Base-by-base conservation (phyloP, 2,329 filamentous ascomycete species). In the Fusarium irregulare region DNA sequence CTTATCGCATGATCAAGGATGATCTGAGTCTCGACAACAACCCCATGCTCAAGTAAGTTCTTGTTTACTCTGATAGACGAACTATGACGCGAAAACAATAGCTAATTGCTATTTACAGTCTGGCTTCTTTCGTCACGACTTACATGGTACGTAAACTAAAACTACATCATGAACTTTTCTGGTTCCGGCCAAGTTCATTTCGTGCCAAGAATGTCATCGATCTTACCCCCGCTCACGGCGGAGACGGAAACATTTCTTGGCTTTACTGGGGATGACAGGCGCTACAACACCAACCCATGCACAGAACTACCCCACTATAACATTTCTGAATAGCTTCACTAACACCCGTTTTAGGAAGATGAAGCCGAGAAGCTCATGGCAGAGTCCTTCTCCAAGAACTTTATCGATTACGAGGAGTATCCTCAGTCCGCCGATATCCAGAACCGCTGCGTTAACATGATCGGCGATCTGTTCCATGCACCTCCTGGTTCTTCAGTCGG, bases 1-100 rank as follows among this genome's bases (percentile, higher is more conserved):
- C 95, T n/a, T 97, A 98, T 80, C 91, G 94, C 50, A 92, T 98
- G 92, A 98, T 98, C 85, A 95, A 93, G 84, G 95, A 98, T 79
- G 93, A 97, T 77, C 85, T 98, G 70, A 96, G 92, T 70, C 85
- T 98, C 55, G 95, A 98, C 78, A 94, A 94, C 59, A 97, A 95
- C 74, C 93, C 94, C 11, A 95, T 94, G 86, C 87, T 97, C 69
- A 93, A 91, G 90, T 92, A 82, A 73, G 85, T 77, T 21, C 27
- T 21, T 32, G 8, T 21, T 14, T 45, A 9, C 34, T 40, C 25
- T 16, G 13, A 32, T 32, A 32, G 13, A 32, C 30, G 14, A 3
- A 32, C 30, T 11, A 30, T 40, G 21, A 45, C 21, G 21, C 27
- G 7, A 42, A 32, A 66, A 28, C 42, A 55, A 12, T 21, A 46